Conservation (phyloP, 1,284 basidiomycete genomes). For the Clitocybe nebularis region DNA sequence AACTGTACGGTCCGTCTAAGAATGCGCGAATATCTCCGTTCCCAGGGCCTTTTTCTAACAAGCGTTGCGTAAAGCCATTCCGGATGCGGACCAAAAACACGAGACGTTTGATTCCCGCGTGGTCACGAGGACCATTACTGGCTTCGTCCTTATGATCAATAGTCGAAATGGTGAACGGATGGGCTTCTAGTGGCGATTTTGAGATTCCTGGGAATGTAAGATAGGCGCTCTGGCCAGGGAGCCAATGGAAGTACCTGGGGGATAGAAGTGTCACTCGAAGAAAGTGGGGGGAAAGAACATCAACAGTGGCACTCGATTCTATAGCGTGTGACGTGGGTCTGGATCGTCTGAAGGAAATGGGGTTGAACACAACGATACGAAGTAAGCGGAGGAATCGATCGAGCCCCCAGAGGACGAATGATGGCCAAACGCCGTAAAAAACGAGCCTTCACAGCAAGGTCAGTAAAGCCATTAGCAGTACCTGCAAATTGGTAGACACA, state of each 20-base stretch:
- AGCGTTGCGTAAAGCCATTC: slow-evolving; percentile 1
- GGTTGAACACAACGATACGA: slow-evolving; percentile 51
- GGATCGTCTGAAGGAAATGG: slow-evolving; percentile 36
- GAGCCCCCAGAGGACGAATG: slow-evolving; percentile 61
- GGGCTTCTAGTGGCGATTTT: slow-evolving; percentile 36
- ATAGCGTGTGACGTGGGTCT: slow-evolving; percentile 21
- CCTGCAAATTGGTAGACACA: too few species aligned
- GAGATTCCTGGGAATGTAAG: slow-evolving; percentile 45
- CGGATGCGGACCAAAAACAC: slow-evolving; percentile 4
- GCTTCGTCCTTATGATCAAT: slow-evolving; percentile 1
- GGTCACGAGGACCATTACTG: background rate
- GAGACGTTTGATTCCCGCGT: slow-evolving; percentile 8
- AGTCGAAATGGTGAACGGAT: slow-evolving; percentile 5
- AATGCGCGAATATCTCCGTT: slow-evolving; percentile 18
- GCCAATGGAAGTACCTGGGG: slow-evolving; percentile 45
- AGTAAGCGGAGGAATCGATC: slow-evolving; percentile 53
- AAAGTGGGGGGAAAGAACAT: slow-evolving; percentile 45
- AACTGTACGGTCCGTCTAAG: slow-evolving; percentile 43
- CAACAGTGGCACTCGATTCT: slow-evolving; percentile 36
- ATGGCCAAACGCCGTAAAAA: slow-evolving; percentile 47
- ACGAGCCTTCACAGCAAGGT: too few species aligned
- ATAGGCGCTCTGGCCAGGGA: slow-evolving; percentile 55
- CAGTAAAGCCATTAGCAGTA: too few species aligned
- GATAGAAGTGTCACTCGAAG: slow-evolving; percentile 46
- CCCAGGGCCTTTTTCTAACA: background rate